A percentile compares a stretch with the other conserved stretches of the same genome.
Conservation (phyloP, 345 rosid genomes). For the Aquilaria yunnanensis region DNA sequence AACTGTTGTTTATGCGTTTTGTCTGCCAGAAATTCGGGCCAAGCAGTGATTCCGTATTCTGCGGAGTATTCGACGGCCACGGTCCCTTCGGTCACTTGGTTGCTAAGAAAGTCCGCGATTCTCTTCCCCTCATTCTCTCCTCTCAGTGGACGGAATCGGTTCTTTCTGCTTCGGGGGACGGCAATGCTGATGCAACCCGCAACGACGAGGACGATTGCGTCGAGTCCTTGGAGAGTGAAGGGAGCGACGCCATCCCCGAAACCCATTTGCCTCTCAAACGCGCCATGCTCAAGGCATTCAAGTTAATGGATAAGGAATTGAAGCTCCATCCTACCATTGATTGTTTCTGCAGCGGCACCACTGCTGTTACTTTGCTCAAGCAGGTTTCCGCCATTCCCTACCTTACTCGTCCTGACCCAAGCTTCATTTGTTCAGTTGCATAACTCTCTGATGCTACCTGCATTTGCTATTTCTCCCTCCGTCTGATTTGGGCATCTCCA, state of each 20-base stretch:
- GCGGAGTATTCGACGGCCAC: constrained; percentile 97
- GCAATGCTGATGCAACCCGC: constrained; percentile 27
- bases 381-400: constrained; percentile 40
- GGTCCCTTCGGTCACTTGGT: constrained; percentile 98
- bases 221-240: constrained; percentile 43
- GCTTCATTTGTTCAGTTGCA: too few species aligned
- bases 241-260: constrained; percentile 50
- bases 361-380: constrained; percentile 84
- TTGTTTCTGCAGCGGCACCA: constrained; percentile 97
- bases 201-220: constrained; percentile 66
- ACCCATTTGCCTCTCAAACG: constrained; percentile 54
- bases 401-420: too few species aligned
- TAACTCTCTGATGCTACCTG: too few species aligned
- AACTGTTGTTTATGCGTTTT: constrained; percentile 9
- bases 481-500: too few species aligned
- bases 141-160: constrained; percentile 46
- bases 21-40: constrained; percentile 54
- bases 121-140: constrained; percentile 60
- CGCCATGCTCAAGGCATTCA: constrained; percentile 69
- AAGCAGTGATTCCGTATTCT: constrained; percentile 60
- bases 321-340: constrained; percentile 82
- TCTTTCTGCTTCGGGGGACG: too few species aligned
- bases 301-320: constrained; percentile 76
- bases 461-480: too few species aligned
- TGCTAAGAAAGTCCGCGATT: constrained; percentile 80